phyloP scores from a whole-genome alignment of 2,329 filamentous ascomycete genomes.

The Botrytis aclada region DNA sequence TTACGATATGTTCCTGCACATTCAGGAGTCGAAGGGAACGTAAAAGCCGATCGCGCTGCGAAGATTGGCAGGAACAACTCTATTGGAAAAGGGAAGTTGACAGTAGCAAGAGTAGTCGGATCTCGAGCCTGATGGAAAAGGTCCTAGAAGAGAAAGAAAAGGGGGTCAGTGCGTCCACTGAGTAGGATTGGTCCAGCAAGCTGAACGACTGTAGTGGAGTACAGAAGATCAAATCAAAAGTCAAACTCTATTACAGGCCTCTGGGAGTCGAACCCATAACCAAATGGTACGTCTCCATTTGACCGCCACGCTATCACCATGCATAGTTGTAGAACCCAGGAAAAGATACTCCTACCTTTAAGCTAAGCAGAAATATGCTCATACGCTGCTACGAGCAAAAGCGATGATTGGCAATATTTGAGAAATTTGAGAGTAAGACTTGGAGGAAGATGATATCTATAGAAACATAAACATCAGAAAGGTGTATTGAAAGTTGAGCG shows the following conservation, averaged over 20 bases:
- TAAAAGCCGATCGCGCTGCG: slow-evolving; percentile 19
- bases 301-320: background rate
- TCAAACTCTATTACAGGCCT: background rate
- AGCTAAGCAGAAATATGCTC: background rate
- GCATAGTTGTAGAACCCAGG: background rate
- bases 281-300: background rate
- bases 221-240: background rate
- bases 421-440: background rate
- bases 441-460: background rate
- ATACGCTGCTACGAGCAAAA: background rate
- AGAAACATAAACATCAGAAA: background rate
- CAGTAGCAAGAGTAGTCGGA: slow-evolving; percentile 1
- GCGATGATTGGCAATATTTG: background rate
- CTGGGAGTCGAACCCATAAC: background rate
- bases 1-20: slow-evolving; percentile 19
- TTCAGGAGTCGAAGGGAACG: slow-evolving; percentile 18
- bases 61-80: slow-evolving; percentile 5
- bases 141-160: background rate
- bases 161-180: background rate
- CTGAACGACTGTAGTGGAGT: background rate
- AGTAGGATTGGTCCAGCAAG: slow-evolving; percentile 2
- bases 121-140: background rate
- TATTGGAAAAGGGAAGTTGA: background rate
- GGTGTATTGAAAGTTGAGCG: background rate
- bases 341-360: background rate